Percentiles rank a stretch among this genome's conserved stretches.
phyloP scores from a whole-genome alignment of 148 eudicot genomes.

The Silene conica region DNA sequence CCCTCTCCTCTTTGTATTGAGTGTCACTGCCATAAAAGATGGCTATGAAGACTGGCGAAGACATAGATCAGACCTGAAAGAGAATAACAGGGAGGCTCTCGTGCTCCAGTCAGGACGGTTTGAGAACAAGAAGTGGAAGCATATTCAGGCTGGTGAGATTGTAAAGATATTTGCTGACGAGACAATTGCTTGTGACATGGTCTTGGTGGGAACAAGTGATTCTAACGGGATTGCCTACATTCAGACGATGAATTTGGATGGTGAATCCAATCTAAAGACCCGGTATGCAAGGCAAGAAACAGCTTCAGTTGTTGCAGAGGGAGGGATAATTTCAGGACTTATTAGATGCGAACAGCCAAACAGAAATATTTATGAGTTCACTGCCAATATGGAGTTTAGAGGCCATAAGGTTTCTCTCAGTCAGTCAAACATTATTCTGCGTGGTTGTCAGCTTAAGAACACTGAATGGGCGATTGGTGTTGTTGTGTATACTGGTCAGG shows the following conservation, averaged over 20 bases:
- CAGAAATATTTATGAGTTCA: slow-evolving; percentile 90
- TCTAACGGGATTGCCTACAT: slow-evolving; percentile 89
- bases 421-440: slow-evolving; percentile 88
- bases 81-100: slow-evolving; percentile 70
- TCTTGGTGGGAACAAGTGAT: slow-evolving; percentile 78
- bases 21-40: slow-evolving; percentile 90
- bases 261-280: slow-evolving; percentile 93
- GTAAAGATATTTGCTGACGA: slow-evolving; percentile 72
- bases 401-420: slow-evolving; percentile 67
- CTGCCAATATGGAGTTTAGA: slow-evolving; percentile 76
- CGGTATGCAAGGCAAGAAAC: slow-evolving; percentile 96
- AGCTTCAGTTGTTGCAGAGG: slow-evolving; percentile 51
- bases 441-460: slow-evolving; percentile 96
- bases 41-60: slow-evolving; percentile 99
- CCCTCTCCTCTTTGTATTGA: slow-evolving; percentile 86
- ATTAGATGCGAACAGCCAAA: slow-evolving; percentile 93
- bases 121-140: slow-evolving; percentile 61
- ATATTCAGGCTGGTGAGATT: slow-evolving; percentile 77
- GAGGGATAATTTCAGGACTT: slow-evolving; percentile 50
- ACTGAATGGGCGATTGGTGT: slow-evolving; percentile 91
- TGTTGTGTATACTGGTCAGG: slow-evolving; percentile 95
- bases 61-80: slow-evolving; percentile 83
- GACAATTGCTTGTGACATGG: slow-evolving; percentile 88
- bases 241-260: slow-evolving; percentile 96
- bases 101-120: slow-evolving; percentile 65